phyloP scores from a whole-genome alignment of 768 basidiomycete species.

The Xerocomellus chrysenteron region DNA sequence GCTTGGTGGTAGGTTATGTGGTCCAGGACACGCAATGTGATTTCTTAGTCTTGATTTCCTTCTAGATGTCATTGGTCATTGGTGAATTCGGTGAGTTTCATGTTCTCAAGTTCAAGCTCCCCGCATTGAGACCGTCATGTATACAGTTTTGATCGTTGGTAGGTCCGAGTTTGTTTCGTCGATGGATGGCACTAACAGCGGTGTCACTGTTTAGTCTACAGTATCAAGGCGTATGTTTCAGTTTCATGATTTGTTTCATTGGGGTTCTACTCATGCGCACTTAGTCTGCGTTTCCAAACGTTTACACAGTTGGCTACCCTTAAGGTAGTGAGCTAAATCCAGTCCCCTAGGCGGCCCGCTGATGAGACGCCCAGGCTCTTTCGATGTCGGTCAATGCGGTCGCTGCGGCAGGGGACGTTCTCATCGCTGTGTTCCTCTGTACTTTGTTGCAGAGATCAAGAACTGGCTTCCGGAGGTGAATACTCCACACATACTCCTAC shows the following conservation, averaged over 20 bases:
- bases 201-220: conserved; percentile 32
- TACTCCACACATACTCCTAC: background rate
- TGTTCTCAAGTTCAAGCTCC: too few species aligned
- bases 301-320: conserved; percentile 47
- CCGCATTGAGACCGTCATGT: conserved; percentile 8
- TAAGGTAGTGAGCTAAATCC: conserved; percentile 35
- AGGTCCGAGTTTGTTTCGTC: conserved; percentile 7
- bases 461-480: conserved; percentile 51
- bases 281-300: conserved; percentile 42
- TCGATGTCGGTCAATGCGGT: conserved; percentile 58
- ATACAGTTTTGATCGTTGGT: conserved; percentile 37
- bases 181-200: conserved; percentile 4
- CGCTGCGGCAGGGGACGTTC: conserved; percentile 50
- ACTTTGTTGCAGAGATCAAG: conserved; percentile 46
- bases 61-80: conserved; percentile 34
- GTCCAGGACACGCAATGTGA: background rate
- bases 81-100: conserved; percentile 41
- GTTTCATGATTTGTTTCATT: background rate
- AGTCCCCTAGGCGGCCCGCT: background rate
- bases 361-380: conserved; percentile 27
- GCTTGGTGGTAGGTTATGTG: conserved; percentile 30
- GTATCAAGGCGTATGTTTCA: conserved; percentile 35
- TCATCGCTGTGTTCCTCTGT: conserved; percentile 51
- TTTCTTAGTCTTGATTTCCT: background rate
- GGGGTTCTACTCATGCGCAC: conserved; percentile 3